Evolutionary conservation across 2,329 filamentous ascomycete genomes (phyloP).

Genomic region (Talaromyces rugulosus): DNA sequence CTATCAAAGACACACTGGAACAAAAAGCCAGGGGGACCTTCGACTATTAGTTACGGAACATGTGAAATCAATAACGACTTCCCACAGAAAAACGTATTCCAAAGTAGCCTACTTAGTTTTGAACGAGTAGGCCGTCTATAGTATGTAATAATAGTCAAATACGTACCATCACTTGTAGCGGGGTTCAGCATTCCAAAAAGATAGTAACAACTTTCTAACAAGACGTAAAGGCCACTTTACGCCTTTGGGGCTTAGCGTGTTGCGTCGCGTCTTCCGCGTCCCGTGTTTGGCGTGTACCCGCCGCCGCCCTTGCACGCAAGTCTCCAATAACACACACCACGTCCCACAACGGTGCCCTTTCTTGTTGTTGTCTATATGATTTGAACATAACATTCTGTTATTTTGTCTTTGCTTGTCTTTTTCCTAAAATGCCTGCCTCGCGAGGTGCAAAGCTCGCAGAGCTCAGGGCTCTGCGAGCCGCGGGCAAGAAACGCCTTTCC

Average conservation of each 20-base stretch:
- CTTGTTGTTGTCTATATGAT: neutral
- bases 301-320: neutral
- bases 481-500: conserved; percentile 87
- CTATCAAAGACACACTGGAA: conserved; percentile 25
- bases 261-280: conserved; percentile 12
- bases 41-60: conserved; percentile 16
- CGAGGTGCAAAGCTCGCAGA: conserved; percentile 54
- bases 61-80: neutral
- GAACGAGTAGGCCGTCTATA: no score
- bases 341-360: neutral
- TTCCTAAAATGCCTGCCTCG: conserved; percentile 28
- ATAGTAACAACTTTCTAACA: neutral
- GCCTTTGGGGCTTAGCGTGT: conserved; percentile 4
- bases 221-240: neutral
- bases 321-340: neutral
- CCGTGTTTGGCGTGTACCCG: neutral
- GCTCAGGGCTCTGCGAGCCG: conserved; percentile 75
- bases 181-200: neutral
- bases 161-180: neutral
- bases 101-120: neutral
- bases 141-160: neutral
- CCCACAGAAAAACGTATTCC: neutral
- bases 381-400: neutral
- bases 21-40: conserved; percentile 18
- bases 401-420: neutral